Conservation (phyloP, 495 filamentous ascomycete species). For the Patellaria atrata region DNA sequence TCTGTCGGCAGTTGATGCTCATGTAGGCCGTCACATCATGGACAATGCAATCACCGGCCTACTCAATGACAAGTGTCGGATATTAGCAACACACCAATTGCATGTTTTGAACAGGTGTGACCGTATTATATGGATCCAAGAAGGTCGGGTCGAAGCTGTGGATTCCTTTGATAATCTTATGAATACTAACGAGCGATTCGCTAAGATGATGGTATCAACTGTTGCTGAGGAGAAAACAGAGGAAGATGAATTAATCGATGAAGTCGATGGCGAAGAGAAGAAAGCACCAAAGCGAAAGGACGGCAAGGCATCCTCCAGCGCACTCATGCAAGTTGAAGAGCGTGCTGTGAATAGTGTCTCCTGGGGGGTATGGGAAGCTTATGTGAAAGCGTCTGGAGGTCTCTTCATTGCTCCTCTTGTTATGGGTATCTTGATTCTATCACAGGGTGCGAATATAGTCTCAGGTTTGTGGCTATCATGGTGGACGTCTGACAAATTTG, state of each 20-base stretch:
- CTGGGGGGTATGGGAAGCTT: conserved; percentile 70
- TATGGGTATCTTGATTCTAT: conserved; percentile 47
- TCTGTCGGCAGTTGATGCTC: conserved; percentile 37
- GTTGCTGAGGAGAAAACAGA: conserved; percentile 52
- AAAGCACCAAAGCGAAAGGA: conserved; percentile 42
- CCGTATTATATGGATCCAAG: conserved; percentile 80
- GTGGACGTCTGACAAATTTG: conserved; percentile 69
- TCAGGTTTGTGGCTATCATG: conserved; percentile 87
- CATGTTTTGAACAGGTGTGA: conserved; percentile 85
- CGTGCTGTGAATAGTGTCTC: conserved; percentile 65
- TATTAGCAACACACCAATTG: conserved; percentile 88
- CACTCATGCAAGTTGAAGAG: conserved; percentile 87
- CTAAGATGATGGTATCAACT: conserved; percentile 69
- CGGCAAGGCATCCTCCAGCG: conserved; percentile 37
- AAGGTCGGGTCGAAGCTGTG: conserved; percentile 64
- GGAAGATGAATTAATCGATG: conserved; percentile 27
- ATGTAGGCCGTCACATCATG: neutral
- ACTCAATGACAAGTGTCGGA: conserved; percentile 73
- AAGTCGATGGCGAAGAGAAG: conserved; percentile 32
- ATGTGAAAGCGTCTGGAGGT: conserved; percentile 64
- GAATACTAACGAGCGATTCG: conserved; percentile 56
- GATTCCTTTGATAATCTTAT: conserved; percentile 84
- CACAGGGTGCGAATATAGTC: conserved; percentile 70
- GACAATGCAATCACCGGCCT: conserved; percentile 57
- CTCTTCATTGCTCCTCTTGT: conserved; percentile 54